These are phyloP conservation scores for Aspergillus ochraceoroseus DNA, from an alignment of 2,329 filamentous ascomycete species.

Conservation along the genomic window DNA sequence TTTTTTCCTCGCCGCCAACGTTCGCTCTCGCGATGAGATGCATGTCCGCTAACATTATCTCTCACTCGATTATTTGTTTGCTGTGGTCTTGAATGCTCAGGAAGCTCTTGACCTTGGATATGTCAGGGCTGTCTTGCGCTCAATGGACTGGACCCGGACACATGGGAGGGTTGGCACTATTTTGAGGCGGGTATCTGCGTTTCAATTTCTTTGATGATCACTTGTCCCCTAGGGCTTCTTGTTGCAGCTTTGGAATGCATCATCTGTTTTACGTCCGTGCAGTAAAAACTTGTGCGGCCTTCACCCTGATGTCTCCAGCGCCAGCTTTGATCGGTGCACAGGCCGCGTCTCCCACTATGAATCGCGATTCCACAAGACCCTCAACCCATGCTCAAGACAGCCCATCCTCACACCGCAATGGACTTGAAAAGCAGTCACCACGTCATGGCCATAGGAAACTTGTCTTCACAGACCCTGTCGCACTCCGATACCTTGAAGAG, in stretches of 20 bases:
- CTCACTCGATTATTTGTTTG: background rate
- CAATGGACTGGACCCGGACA: slow-evolving; percentile 24
- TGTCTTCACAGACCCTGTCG: slow-evolving; percentile 62
- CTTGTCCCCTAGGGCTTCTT: background rate
- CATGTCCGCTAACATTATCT: slow-evolving; percentile 7
- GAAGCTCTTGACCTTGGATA: slow-evolving; percentile 21
- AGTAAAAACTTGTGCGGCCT: slow-evolving; percentile 13
- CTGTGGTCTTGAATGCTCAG: slow-evolving; percentile 7
- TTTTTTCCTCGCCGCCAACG: background rate
- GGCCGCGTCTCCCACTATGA: slow-evolving; percentile 21
- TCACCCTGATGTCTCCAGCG: slow-evolving; percentile 18
- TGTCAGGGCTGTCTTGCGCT: slow-evolving; percentile 24
- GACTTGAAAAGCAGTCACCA: slow-evolving; percentile 15
- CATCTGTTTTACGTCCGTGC: slow-evolving; percentile 3
- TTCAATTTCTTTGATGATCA: background rate
- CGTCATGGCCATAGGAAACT: slow-evolving; percentile 51
- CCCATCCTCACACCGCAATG: slow-evolving; percentile 19
- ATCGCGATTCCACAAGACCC: slow-evolving; percentile 28
- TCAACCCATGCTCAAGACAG: slow-evolving; percentile 21
- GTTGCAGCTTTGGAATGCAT: slow-evolving; percentile 9
- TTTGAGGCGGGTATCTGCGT: slow-evolving; percentile 20
- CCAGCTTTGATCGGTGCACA: slow-evolving; percentile 24
- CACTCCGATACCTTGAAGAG: slow-evolving; percentile 74
- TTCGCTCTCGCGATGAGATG: slow-evolving; percentile 9
- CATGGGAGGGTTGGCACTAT: slow-evolving; percentile 27